These are phyloP conservation scores for Xerocomus brunneocitrinus DNA, from an alignment of 768 basidiomycete species.

Conservation along the genomic window DNA sequence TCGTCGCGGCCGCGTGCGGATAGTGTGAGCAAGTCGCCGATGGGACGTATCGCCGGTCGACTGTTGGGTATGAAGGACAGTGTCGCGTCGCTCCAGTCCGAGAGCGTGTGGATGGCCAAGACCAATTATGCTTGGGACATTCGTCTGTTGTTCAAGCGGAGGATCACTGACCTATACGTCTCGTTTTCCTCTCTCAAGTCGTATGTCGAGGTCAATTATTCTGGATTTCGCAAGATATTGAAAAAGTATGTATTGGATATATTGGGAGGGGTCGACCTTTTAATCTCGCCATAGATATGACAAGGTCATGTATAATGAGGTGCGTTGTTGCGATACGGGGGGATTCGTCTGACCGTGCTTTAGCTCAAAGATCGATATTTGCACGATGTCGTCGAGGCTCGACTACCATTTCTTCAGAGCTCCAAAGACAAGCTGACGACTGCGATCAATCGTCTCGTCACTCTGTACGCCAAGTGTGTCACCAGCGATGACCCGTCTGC, in stretches of 20 bases:
- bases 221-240: conserved; percentile 90
- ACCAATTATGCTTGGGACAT: conserved; percentile 82
- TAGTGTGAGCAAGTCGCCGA: conserved; percentile 32
- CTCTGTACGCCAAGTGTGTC: conserved; percentile 83
- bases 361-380: conserved; percentile 79
- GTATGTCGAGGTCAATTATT: conserved; percentile 88
- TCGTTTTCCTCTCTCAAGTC: conserved; percentile 71
- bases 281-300: conserved; percentile 62
- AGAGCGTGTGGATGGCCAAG: conserved; percentile 72
- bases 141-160: conserved; percentile 82
- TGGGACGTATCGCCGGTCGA: conserved; percentile 41
- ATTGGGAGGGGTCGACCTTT: not conserved
- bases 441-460: conserved; percentile 54
- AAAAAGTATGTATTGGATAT: conserved; percentile 66
- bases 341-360: not conserved
- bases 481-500: conserved; percentile 61
- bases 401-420: conserved; percentile 61
- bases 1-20: conserved; percentile 21
- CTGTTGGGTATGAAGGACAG: conserved; percentile 51
- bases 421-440: conserved; percentile 61
- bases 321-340: conserved; percentile 16
- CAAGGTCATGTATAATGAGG: conserved; percentile 80
- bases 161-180: conserved; percentile 80
- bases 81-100: conserved; percentile 37
- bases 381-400: conserved; percentile 59